Percentiles rank a stretch among this genome's conserved stretches.
Conservation (phyloP, 176 grass and related monocot genomes). For the Bolboschoenus planiculmis region DNA sequence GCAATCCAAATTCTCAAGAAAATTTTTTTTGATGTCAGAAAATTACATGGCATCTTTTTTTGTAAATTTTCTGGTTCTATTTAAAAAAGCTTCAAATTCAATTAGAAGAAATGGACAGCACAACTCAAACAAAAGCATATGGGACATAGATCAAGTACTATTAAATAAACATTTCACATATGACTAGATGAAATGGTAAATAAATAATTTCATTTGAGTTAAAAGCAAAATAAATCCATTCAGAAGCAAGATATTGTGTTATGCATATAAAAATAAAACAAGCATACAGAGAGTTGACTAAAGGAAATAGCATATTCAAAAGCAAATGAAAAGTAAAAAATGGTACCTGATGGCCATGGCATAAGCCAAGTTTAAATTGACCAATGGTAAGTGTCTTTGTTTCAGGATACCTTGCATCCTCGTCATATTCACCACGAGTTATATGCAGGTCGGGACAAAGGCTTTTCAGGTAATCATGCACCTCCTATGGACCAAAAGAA, state of each 20-base stretch:
- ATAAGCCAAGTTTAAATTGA: constrained; percentile 94
- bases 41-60: not conserved
- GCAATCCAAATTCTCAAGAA: not conserved
- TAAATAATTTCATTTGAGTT: not conserved
- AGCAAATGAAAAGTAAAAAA: constrained; percentile 1
- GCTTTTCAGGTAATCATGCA: constrained; percentile 97
- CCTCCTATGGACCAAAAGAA: constrained; percentile 46
- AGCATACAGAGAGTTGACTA: not conserved
- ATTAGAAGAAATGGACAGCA: not conserved
- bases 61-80: not conserved
- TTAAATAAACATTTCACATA: not conserved
- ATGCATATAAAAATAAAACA: not conserved
- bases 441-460: constrained; percentile 95
- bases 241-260: not conserved
- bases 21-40: not conserved
- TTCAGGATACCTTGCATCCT: constrained; percentile 89
- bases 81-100: not conserved
- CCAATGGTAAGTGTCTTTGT: constrained; percentile 93
- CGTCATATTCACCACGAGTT: constrained; percentile 90
- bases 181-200: not conserved
- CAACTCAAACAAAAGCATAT: not conserved
- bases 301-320: constrained; percentile 11
- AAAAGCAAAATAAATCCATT: not conserved
- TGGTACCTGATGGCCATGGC: constrained; percentile 92
- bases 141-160: not conserved